Base-by-base conservation (phyloP, 805 yeast genomes). In the Candida ponderosae region DNA sequence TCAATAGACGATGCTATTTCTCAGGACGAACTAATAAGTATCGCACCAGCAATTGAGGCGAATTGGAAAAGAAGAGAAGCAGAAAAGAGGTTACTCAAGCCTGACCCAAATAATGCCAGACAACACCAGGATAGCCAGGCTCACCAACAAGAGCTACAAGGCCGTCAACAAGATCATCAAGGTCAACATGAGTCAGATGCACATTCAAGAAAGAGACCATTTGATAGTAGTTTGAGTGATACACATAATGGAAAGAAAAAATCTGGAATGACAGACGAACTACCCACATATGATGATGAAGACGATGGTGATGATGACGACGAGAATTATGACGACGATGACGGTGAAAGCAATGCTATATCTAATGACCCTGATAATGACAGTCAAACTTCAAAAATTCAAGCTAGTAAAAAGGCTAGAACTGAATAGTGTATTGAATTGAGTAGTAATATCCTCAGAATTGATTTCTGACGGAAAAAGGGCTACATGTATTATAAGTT, bases 1-100 rank as follows among this genome's bases (percentile, higher is more conserved):
- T 81, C 94, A 53, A 93, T 93, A 30, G 76, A 78, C 43, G 97
- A 90, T 57, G 81, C 90, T 1, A 96, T 93, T 3, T 69, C 77
- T 15, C 77, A 82, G 45, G 83, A 86, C 39, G 96, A 90, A 44
- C 63, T 94, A 31, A 62, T 74, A 4, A 74, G 62, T 14, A 63
- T 78, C 2, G 75, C 81, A 34, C 68, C 70, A 0, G 63, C 61
- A 31, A 83, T 89, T 21, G 71, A 72, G 28, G 60, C 58, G 21
- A 60, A 67, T 3, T 84, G 95, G 93, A 72, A 74, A 32, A 63
- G 64, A 37, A 68, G 96, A 49, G 74, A 63, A 33, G 42, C 40
- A 18, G 51, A 52, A 37, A 40, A 54, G 41, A 45, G 40, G 31
- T 30, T 10, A 21, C 10, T 21, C 10, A 21, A 21, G 10, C 7